Conservation (phyloP, 1,139 yeast species). For the Saccharomyces pastorianus region DNA sequence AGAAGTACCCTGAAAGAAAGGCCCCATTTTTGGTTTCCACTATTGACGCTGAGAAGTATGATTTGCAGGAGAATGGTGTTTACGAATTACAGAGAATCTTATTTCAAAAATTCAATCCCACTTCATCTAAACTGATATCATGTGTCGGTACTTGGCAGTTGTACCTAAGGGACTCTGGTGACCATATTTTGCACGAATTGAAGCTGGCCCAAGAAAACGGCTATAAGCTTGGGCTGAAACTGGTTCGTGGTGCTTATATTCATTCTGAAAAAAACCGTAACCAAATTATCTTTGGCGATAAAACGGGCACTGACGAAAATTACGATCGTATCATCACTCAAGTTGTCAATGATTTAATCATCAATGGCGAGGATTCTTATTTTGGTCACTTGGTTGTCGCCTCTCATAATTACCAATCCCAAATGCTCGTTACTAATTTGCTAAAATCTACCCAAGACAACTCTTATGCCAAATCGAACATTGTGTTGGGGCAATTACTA, state of each 20-base stretch:
- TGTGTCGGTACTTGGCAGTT: slow-evolving; percentile 91
- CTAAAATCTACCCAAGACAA: slow-evolving; percentile 31
- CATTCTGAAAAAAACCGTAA: slow-evolving; percentile 75
- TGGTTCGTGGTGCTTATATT: slow-evolving; percentile 96
- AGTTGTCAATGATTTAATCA: slow-evolving; percentile 54
- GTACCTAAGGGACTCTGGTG: slow-evolving; percentile 69
- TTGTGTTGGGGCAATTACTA: slow-evolving; percentile 83
- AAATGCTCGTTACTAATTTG: slow-evolving; percentile 58
- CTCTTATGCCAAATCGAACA: slow-evolving; percentile 43
- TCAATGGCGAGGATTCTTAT: slow-evolving; percentile 42
- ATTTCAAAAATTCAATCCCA: slow-evolving; percentile 64
- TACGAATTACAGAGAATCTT: slow-evolving; percentile 82
- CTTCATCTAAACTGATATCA: slow-evolving; percentile 45
- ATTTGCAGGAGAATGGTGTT: slow-evolving; percentile 75
- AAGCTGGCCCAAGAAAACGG: slow-evolving; percentile 51
- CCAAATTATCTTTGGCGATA: slow-evolving; percentile 61
- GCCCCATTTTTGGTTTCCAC: slow-evolving; percentile 82
- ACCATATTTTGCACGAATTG: slow-evolving; percentile 55
- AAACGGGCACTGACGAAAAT: slow-evolving; percentile 36
- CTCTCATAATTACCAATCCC: slow-evolving; percentile 79
- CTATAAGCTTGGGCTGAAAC: slow-evolving; percentile 77
- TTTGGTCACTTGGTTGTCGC: slow-evolving; percentile 89
- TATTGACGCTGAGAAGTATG: slow-evolving; percentile 87
- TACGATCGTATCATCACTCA: slow-evolving; percentile 65
- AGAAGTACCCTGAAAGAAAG: slow-evolving; percentile 55